A percentile compares a stretch with the other conserved stretches of the same genome.
Evolutionary conservation across 129 eudicot genomes (phyloP).

Genomic region (Pseudognaphalium luteoalbum): DNA sequence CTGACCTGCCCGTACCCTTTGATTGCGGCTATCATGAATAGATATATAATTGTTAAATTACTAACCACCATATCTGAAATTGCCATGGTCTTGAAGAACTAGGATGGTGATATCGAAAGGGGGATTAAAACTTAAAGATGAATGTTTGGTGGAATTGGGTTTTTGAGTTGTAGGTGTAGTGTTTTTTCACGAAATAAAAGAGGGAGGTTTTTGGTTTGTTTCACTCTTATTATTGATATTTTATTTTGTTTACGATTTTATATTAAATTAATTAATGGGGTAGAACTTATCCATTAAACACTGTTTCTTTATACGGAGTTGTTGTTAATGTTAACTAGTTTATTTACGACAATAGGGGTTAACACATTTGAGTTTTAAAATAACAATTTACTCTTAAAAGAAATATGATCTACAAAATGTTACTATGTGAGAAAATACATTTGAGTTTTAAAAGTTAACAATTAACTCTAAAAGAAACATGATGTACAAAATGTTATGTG

Average conservation of each 20-base stretch:
- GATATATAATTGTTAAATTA: conserved; percentile 56
- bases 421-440: too few species aligned
- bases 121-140: background rate
- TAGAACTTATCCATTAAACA: conserved; percentile 27
- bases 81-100: conserved; percentile 33
- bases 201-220: background rate
- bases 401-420: too few species aligned
- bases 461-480: too few species aligned
- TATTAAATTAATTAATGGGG: background rate
- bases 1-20: conserved; percentile 50
- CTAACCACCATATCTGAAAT: conserved; percentile 60
- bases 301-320: background rate
- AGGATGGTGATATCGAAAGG: background rate
- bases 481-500: too few species aligned
- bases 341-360: too few species aligned
- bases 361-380: too few species aligned
- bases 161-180: conserved; percentile 22
- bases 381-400: too few species aligned
- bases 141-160: conserved; percentile 29
- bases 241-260: background rate
- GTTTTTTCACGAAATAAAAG: conserved; percentile 23
- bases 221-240: background rate
- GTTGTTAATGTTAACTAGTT: background rate
- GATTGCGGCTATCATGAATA: conserved; percentile 57
- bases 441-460: too few species aligned